Conservation (phyloP, 495 filamentous ascomycete species). For the Daldinia loculata region DNA sequence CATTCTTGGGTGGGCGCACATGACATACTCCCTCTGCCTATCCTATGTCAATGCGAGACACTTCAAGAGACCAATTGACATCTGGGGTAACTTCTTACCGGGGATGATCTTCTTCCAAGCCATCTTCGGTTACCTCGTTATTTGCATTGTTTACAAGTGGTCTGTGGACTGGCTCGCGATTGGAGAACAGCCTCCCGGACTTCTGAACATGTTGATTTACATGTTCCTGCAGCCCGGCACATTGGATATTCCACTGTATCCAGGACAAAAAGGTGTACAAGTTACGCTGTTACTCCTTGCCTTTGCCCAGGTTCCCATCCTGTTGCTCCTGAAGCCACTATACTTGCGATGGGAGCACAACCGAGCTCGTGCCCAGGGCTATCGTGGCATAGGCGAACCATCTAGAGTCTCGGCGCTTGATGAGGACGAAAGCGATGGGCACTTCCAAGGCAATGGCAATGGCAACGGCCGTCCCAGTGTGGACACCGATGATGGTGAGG, state of each 20-base stretch:
- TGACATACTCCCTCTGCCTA: conserved; percentile 96
- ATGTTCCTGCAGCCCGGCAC: conserved; percentile 94
- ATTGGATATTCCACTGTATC: conserved; percentile 74
- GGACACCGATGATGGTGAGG: conserved; percentile 79
- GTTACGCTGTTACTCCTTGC: conserved; percentile 83
- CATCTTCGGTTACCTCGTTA: conserved; percentile 96
- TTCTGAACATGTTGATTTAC: conserved; percentile 99
- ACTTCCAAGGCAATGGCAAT: conserved; percentile 57
- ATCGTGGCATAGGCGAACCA: conserved; percentile 89
- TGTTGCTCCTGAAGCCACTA: conserved; percentile 94
- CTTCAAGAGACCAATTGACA: conserved; percentile 92
- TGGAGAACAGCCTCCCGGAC: conserved; percentile 74
- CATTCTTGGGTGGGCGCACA: conserved; percentile 93
- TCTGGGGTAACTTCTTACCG: conserved; percentile 95
- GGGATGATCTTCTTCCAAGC: conserved; percentile 99
- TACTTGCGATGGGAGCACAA: conserved; percentile 94
- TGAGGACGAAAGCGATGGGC: conserved; percentile 74
- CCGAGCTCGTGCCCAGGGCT: conserved; percentile 82
- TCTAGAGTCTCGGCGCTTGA: conserved; percentile 86
- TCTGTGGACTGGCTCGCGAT: conserved; percentile 81
- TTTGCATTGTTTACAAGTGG: conserved; percentile 98
- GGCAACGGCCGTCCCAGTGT: conserved; percentile 71
- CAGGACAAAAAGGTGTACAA: conserved; percentile 78
- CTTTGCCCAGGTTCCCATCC: conserved; percentile 82
- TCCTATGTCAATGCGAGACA: conserved; percentile 92